Percentiles rank a stretch among this genome's conserved stretches.
phyloP scores from a whole-genome alignment of 139 green algal genomes.

The Medakamo hakoo region DNA sequence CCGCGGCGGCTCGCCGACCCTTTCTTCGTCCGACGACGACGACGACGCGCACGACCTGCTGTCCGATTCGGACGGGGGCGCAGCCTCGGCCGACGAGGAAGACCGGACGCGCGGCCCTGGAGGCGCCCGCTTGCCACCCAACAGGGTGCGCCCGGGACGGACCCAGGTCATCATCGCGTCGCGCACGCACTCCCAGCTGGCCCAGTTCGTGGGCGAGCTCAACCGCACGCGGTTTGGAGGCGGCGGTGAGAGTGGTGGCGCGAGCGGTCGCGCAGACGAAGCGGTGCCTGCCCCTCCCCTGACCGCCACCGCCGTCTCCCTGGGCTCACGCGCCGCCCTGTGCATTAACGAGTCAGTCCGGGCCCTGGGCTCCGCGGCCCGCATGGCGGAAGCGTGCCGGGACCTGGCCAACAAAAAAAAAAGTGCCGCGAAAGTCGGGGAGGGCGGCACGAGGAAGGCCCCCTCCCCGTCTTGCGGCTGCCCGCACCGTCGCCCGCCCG shows the following conservation, averaged over 20 bases:
- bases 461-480: conserved; percentile 9
- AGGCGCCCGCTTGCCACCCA: not conserved
- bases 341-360: conserved; percentile 76
- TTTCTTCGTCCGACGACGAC: too few species aligned
- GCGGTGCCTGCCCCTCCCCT: too few species aligned
- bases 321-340: conserved; percentile 28
- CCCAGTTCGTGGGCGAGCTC: conserved; percentile 72
- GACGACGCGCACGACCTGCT: conserved; percentile 43
- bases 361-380: conserved; percentile 11
- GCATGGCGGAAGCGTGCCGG: conserved; percentile 81
- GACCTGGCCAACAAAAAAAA: conserved; percentile 36
- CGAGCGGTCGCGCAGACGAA: too few species aligned
- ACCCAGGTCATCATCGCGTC: conserved; percentile 81
- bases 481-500: conserved; percentile 11
- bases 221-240: conserved; percentile 43
- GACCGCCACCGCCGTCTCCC: not conserved
- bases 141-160: not conserved
- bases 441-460: not conserved
- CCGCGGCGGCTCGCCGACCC: too few species aligned
- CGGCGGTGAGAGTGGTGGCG: conserved; percentile 32
- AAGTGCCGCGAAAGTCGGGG: not conserved
- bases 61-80: conserved; percentile 25
- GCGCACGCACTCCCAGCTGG: conserved; percentile 92
- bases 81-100: conserved; percentile 16
- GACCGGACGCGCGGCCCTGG: conserved; percentile 6